Base-by-base conservation (phyloP, 257 asterid species). In the Solanum tarijense region DNA sequence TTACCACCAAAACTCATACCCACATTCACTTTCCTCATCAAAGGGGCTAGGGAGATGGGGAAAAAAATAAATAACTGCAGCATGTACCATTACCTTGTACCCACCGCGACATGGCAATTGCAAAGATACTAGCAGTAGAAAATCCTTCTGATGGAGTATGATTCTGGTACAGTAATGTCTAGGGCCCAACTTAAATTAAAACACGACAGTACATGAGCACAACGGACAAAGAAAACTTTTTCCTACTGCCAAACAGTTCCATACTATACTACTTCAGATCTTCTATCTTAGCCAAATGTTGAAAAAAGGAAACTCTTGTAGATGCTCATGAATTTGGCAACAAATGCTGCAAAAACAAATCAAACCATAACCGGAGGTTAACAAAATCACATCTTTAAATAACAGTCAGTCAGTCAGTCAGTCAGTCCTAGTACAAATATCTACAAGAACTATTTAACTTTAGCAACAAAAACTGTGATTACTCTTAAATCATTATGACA, bases 261-360 rank as follows among this genome's bases (percentile, higher is more conserved):
- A 41, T 41, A 41, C 60, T 76, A 25, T 41, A 41, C 60, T 78
- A 25, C 84, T 79, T 79, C 84, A 78, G 46, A 84, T 84, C 9
- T 27, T 55, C 88, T 32, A 32, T 82, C 88, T 94, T 90, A 96
- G 87, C 99, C 99, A 85, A 97, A 97, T 43, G 98, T 95, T 89
- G 96, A 95, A 27, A 97, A 93, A 90, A 97, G 98, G 94, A 96
- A 97, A 65, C 94, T 95, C 90, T 93, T 97, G 91, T 96, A 97
- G 90, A 96, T 90, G 95, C 99, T 97, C 99, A 97, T 95, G 92
- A 97, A 97, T 92, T 97, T 97, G 89, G 99, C 98, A 83, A 96
- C 98, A 86, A 97, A 97, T 55, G 98, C 99, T 97, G 99, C 96
- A 90, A 89, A 43, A 12, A 87, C 89, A 36, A 43, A 89, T 84